Base-by-base conservation (phyloP, 192 early-diverging fungal genomes). In the Coemansia sp. region DNA sequence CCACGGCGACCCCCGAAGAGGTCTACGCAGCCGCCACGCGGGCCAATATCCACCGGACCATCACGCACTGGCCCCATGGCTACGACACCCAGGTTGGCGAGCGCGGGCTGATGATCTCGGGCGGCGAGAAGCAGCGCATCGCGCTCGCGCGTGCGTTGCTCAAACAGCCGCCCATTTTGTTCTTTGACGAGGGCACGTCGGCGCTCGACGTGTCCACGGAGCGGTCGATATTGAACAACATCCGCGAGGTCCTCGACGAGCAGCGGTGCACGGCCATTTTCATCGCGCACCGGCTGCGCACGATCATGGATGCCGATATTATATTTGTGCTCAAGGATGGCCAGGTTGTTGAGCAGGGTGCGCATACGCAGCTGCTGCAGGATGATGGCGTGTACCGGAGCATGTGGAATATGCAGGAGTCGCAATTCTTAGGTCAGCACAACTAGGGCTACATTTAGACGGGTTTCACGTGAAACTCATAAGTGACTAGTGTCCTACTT, bases 301-400 rank as follows among this genome's bases (percentile, higher is more conserved):
- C 97, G 6, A 89, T 98, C 71, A 84, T 86, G 56, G 89, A 93
- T 64, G 92, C 90, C 38, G 95, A 99, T 65, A 60, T 86, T 49
- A 97, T 99, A 33, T 87, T 92, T 81, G 97, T 98, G 11, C 80
- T 99, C 61, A 82, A 87, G 31, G 85, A 93, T 27, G 97, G 95
- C 5, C 71, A 86, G 28, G 85, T 98, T 6, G 85, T 84, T 2
- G 97, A 98, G 77, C 73, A 82, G 29, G 97, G 97, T 8, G 85
- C 80, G 1, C 97, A 99, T 69, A 86, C 87, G 16, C 82, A 90
- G 56, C 69, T 99, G 29, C 69, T 87, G 43, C 62, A 66, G 28
- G 72, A 75, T n/a, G 61, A 71, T 32, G 92, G 94, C 18, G 45
- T 94, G 50, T 99, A 99, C 70, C 73, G 84, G 27, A 69, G 80